Percentiles rank a stretch among this genome's conserved stretches.
phyloP scores from a whole-genome alignment of 2,329 filamentous ascomycete species.

The Gremmenia infestans region DNA sequence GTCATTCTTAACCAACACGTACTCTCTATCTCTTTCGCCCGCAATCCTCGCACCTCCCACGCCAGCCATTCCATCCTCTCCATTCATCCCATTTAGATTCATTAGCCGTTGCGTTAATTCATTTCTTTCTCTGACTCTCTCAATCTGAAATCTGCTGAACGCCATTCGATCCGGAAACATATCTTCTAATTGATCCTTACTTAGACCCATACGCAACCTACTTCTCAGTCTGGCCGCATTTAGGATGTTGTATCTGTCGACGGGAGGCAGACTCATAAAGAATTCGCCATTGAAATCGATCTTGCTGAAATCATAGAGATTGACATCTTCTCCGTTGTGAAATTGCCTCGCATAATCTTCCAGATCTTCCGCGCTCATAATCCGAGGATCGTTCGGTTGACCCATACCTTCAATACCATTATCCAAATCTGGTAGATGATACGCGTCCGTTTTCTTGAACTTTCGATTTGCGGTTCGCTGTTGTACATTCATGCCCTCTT shows the following conservation, averaged over 20 bases:
- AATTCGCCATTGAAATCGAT: conserved; percentile 97
- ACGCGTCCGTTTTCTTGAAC: conserved; percentile 90
- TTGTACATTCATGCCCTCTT: conserved; percentile 72
- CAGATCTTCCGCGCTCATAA: conserved; percentile 93
- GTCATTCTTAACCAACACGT: conserved; percentile 93
- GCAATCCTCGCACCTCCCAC: conserved; percentile 62
- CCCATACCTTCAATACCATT: conserved; percentile 79
- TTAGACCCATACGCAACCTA: conserved; percentile 88
- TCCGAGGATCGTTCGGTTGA: conserved; percentile 82
- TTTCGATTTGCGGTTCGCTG: conserved; percentile 70
- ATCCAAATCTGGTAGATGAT: conserved; percentile 85
- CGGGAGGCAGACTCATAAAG: conserved; percentile 83
- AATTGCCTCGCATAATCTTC: conserved; percentile 94
- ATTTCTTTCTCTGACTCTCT: conserved; percentile 86
- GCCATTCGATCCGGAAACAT: conserved; percentile 99
- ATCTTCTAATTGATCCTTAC: conserved; percentile 87
- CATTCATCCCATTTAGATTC: conserved; percentile 87
- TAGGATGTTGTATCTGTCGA: conserved; percentile 93
- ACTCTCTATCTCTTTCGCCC: conserved; percentile 85
- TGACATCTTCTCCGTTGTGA: conserved; percentile 84
- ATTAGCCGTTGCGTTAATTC: conserved; percentile 92
- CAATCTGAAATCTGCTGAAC: conserved; percentile 94
- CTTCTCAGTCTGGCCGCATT: conserved; percentile 89
- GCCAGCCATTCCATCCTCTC: conserved; percentile 63
- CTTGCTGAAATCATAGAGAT: conserved; percentile 93